Evolutionary conservation across 228 moss, liverwort and hornwort genomes (phyloP).

Genomic region (Sphagnum fallax): DNA sequence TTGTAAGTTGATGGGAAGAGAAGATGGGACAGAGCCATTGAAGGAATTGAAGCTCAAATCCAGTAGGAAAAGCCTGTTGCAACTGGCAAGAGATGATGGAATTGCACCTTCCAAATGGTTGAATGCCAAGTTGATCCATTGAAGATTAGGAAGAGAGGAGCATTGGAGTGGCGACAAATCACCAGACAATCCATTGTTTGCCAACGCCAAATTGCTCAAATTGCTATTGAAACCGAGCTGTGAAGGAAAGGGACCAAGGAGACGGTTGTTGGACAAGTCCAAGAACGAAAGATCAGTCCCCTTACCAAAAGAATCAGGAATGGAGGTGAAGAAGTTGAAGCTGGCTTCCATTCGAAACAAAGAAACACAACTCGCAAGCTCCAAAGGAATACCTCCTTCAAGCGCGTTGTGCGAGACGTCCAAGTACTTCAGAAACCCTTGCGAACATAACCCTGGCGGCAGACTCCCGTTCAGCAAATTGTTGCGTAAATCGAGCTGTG

Average conservation of each 20-base stretch:
- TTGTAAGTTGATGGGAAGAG: conserved; percentile 20
- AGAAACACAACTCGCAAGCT: conserved; percentile 25
- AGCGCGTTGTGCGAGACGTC: conserved; percentile 35
- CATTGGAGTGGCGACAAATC: conserved; percentile 29
- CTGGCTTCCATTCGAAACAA: conserved; percentile 29
- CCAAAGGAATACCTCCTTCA: conserved; percentile 31
- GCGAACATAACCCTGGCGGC: conserved; percentile 25
- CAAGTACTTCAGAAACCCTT: conserved; percentile 20
- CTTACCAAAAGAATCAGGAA: conserved; percentile 32
- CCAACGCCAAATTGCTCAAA: conserved; percentile 25
- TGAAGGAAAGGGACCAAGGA: conserved; percentile 29
- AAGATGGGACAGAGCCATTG: conserved; percentile 23
- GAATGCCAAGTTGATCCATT: conserved; percentile 25
- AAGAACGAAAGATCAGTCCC: conserved; percentile 17
- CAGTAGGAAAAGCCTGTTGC: conserved; percentile 21
- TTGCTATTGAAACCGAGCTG: conserved; percentile 26
- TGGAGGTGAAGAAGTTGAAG: conserved; percentile 25
- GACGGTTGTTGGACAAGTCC: conserved; percentile 34
- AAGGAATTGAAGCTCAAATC: conserved; percentile 39
- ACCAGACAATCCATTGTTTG: conserved; percentile 35
- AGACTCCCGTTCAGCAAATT: conserved; percentile 23
- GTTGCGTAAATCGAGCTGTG: conserved; percentile 16
- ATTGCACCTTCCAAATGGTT: conserved; percentile 39
- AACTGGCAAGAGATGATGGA: conserved; percentile 32
- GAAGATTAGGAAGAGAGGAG: conserved; percentile 27